Evolutionary conservation across 768 basidiomycete genomes (phyloP).

Genomic region (Crassisporium funariophilum): DNA sequence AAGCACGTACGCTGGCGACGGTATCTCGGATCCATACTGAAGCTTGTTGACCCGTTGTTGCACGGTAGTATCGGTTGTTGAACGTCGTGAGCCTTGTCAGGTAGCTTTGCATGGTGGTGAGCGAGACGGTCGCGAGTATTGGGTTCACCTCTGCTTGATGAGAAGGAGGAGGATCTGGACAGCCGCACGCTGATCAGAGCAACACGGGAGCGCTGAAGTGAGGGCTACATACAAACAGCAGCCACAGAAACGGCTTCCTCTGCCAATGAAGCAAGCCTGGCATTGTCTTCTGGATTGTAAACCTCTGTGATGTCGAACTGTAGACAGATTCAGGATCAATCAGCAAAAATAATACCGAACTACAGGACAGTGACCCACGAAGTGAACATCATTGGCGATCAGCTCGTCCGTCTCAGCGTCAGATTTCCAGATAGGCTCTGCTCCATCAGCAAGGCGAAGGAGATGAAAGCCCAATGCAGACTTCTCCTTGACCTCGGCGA

Average conservation of each 20-base stretch:
- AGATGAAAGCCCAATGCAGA: slow-evolving; percentile 33
- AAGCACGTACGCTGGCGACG: slow-evolving; percentile 22
- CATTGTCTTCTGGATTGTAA: slow-evolving; percentile 18
- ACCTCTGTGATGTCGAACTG: slow-evolving; percentile 37
- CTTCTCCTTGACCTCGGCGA: slow-evolving; percentile 26
- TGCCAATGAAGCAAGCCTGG: not conserved
- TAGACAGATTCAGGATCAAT: not conserved
- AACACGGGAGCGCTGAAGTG: too few relatives aligned
- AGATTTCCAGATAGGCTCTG: slow-evolving; percentile 33
- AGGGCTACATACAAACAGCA: not conserved
- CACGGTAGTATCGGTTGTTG: slow-evolving; percentile 37
- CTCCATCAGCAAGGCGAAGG: slow-evolving; percentile 29
- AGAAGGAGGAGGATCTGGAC: slow-evolving; percentile 26
- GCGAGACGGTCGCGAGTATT: slow-evolving; percentile 22
- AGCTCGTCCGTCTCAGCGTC: slow-evolving; percentile 33
- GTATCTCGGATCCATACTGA: slow-evolving; percentile 34
- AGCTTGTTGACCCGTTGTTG: slow-evolving; percentile 32
- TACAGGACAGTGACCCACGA: slow-evolving; percentile 21
- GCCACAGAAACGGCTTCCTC: not conserved
- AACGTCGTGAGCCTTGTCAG: slow-evolving; percentile 34
- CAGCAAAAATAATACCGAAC: not conserved
- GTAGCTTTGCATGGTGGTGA: slow-evolving; percentile 29
- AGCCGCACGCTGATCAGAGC: not conserved
- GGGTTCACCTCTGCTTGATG: slow-evolving; percentile 24
- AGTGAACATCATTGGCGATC: slow-evolving; percentile 21